phyloP scores from a whole-genome alignment of 441 rosid species.

The Rhodomyrtus psidioides region DNA sequence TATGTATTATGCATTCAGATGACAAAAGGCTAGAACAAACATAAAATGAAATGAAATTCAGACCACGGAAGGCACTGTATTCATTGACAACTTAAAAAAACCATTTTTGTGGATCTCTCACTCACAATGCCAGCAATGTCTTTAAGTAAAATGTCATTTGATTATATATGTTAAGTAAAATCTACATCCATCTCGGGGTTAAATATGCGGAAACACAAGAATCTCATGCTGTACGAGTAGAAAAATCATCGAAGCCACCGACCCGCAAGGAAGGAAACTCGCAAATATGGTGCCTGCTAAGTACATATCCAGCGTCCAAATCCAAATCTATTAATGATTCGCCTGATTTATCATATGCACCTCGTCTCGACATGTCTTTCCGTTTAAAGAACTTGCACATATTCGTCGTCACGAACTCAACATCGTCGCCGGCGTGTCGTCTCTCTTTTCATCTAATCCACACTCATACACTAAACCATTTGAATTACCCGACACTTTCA shows the following conservation, averaged over 20 bases:
- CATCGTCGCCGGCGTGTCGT: accelerated
- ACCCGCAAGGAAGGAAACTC: neutral
- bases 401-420: neutral
- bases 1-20: neutral
- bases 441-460: too few species aligned
- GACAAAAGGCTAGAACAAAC: neutral
- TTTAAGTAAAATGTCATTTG: neutral
- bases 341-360: neutral
- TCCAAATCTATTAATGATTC: neutral
- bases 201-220: neutral
- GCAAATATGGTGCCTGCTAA: neutral
- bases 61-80: too few species aligned
- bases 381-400: accelerated
- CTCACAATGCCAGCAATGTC: neutral
- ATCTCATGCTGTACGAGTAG: neutral
- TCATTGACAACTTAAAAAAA: neutral
- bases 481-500: too few species aligned
- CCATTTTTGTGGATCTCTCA: neutral
- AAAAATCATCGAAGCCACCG: neutral
- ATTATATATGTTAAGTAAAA: neutral
- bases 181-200: neutral
- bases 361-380: accelerated
- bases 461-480: neutral
- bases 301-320: neutral
- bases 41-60: too few species aligned